Evolutionary conservation across 768 basidiomycete species (phyloP).

Genomic region (Boletales sp.): DNA sequence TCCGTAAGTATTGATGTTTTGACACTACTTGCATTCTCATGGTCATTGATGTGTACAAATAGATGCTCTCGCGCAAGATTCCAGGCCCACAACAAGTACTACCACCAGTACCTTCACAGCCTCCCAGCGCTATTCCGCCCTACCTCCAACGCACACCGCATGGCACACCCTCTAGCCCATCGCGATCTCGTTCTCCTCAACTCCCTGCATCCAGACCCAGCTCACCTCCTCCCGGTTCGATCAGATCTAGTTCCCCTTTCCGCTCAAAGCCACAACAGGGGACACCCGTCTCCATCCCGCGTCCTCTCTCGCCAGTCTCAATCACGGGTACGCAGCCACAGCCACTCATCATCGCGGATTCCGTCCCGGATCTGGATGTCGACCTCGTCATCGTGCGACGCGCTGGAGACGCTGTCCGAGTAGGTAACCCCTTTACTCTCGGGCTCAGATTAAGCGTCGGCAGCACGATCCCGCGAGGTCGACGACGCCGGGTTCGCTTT

Average conservation of each 20-base stretch:
- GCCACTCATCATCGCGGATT: conserved; percentile 21
- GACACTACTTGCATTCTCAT: not conserved
- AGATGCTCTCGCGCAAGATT: conserved; percentile 79
- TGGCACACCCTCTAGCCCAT: conserved; percentile 35
- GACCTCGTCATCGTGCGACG: conserved; percentile 54
- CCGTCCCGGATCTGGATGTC: conserved; percentile 46
- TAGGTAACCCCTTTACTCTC: conserved; percentile 62
- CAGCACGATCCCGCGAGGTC: conserved; percentile 35
- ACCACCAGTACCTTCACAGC: conserved; percentile 33
- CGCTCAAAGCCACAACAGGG: conserved; percentile 29
- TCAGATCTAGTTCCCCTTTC: conserved; percentile 44
- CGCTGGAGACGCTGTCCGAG: conserved; percentile 39
- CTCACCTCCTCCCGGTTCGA: conserved; percentile 49
- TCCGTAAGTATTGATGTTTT: conserved; percentile 43
- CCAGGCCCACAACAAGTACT: conserved; percentile 44
- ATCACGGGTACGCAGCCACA: conserved; percentile 9
- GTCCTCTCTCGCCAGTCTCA: conserved; percentile 30
- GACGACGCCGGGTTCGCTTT: conserved; percentile 44
- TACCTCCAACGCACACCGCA: conserved; percentile 62
- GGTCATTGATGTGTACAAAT: not conserved
- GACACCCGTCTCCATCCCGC: conserved; percentile 21
- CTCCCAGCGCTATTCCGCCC: conserved; percentile 70
- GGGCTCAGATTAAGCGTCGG: conserved; percentile 51
- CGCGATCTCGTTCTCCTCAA: conserved; percentile 60
- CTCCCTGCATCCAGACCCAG: conserved; percentile 48